Base-by-base conservation (phyloP, 257 asterid genomes). In the Thymus mandschuricus region DNA sequence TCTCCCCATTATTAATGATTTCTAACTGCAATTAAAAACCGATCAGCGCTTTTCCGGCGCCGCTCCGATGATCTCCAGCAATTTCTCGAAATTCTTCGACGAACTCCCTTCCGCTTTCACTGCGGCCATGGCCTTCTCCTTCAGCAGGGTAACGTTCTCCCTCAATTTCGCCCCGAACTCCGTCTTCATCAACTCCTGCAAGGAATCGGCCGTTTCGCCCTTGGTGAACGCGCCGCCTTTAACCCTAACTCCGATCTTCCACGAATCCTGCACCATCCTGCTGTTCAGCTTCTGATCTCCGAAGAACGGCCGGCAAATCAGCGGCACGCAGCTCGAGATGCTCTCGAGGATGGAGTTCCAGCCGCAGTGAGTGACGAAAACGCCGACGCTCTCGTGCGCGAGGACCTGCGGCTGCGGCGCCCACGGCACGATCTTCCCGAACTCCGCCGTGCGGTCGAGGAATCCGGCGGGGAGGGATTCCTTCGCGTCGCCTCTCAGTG, bases 271-370 rank as follows among this genome's bases (percentile, higher is more conserved):
- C 74, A 89, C 88, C 90, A 84, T 83, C 46, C 78, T 77, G 51
- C 87, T 72, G 28, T 89, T 89, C 71, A 86, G 12, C 70, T 58
- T 79, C 69, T 89, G 95, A 60, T 87, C 92, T 34, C 91, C 97
- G 49, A 86, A 90, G 52, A 88, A 86, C 0, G 95, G 97, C 83
- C 95, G 60, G 60, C 95, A 90, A 10, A 90, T 78, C 83, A 90
- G 3, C 57, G 95, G 91, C 38, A 90, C 97, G 40, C 89, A 75
- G 52, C 72, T 49, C 8, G 72, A 75, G 2, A 88, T 75, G 2
- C 92, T 84, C 70, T 90, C 97, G 15, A 81, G 60, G 10, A 88
- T 61, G 28, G 97, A 90, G 27, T 90, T 88, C 97, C 97, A 90
- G 0, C 97, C 97, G 43, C 97, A 79, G 66, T 90, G 97, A n/a